A percentile compares a stretch with the other conserved stretches of the same genome.
phyloP scores from a whole-genome alignment of 805 yeast species.

The Cyberlindnera mycetangii region DNA sequence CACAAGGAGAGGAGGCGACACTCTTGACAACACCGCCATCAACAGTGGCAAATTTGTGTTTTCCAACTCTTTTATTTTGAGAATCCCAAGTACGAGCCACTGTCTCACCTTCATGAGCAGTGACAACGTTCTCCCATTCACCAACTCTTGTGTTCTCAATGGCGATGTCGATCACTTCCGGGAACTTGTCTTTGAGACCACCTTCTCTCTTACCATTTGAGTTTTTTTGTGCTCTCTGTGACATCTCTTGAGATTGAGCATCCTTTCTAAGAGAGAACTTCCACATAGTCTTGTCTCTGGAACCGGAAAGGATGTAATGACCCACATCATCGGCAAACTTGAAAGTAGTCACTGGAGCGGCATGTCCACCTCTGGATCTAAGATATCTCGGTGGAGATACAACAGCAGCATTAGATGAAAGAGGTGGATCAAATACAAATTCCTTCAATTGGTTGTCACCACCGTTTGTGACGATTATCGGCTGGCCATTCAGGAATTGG shows the following conservation, averaged over 20 bases:
- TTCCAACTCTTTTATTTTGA: constrained; percentile 74
- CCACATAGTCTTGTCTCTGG: constrained; percentile 87
- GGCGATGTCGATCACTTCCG: constrained; percentile 70
- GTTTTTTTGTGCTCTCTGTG: constrained; percentile 61
- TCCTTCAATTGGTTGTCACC: constrained; percentile 89
- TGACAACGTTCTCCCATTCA: constrained; percentile 90
- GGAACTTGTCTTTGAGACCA: constrained; percentile 70
- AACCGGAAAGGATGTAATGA: constrained; percentile 83
- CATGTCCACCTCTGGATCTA: constrained; percentile 96
- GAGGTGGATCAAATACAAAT: constrained; percentile 88
- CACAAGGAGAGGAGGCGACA: constrained; percentile 85
- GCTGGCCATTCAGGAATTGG: constrained; percentile 84
- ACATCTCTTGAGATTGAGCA: constrained; percentile 91
- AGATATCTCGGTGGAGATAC: constrained; percentile 88
- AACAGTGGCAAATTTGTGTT: constrained; percentile 63
- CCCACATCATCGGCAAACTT: constrained; percentile 76
- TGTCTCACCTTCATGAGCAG: constrained; percentile 80
- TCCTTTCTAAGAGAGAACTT: constrained; percentile 89
- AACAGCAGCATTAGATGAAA: constrained; percentile 57
- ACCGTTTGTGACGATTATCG: constrained; percentile 84
- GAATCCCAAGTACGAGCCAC: constrained; percentile 93
- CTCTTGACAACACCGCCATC: constrained; percentile 75
- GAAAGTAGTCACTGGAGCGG: constrained; percentile 79
- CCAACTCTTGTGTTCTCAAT: constrained; percentile 73
- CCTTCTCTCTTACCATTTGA: constrained; percentile 48